Conservation (phyloP, 2,329 filamentous ascomycete genomes). For the Anisogramma anomala region DNA sequence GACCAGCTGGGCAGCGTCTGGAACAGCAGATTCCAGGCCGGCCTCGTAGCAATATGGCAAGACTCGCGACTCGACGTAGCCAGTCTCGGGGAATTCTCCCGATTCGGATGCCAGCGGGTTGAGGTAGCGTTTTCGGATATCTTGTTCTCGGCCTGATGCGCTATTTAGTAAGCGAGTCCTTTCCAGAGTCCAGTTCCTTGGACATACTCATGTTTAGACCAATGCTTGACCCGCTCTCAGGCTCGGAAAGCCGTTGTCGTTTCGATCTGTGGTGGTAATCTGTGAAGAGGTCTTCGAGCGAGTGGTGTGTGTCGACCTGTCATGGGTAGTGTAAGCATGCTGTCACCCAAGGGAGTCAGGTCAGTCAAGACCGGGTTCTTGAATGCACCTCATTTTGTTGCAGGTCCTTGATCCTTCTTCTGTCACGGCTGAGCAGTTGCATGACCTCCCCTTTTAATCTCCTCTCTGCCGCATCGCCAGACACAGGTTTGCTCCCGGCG, state of each 20-base stretch:
- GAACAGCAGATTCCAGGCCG: conserved; percentile 44
- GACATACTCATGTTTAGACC: conserved; percentile 68
- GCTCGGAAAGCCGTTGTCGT: conserved; percentile 38
- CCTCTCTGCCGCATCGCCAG: conserved; percentile 54
- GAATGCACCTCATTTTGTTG: conserved; percentile 47
- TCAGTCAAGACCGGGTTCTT: not conserved
- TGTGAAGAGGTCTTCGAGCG: conserved; percentile 38
- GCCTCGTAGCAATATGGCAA: conserved; percentile 57
- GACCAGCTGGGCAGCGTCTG: conserved; percentile 53
- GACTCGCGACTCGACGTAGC: conserved; percentile 52
- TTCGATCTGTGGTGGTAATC: conserved; percentile 36
- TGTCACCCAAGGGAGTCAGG: not conserved
- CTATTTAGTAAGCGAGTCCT: conserved; percentile 2
- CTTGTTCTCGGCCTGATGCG: conserved; percentile 48
- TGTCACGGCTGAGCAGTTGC: conserved; percentile 55
- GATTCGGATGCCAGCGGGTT: conserved; percentile 56
- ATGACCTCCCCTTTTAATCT: conserved; percentile 58
- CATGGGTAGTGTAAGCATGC: conserved; percentile 1
- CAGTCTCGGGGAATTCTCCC: conserved; percentile 57
- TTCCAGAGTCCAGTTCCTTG: not conserved
- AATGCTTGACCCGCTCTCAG: conserved; percentile 51
- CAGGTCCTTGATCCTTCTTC: conserved; percentile 55
- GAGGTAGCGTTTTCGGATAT: conserved; percentile 54
- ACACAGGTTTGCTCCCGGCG: conserved; percentile 48
- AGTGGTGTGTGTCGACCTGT: conserved; percentile 45